A percentile compares a stretch with the other conserved stretches of the same genome.
phyloP scores from a whole-genome alignment of 2,329 filamentous ascomycete genomes.

The Taxawa tesnikishii region DNA sequence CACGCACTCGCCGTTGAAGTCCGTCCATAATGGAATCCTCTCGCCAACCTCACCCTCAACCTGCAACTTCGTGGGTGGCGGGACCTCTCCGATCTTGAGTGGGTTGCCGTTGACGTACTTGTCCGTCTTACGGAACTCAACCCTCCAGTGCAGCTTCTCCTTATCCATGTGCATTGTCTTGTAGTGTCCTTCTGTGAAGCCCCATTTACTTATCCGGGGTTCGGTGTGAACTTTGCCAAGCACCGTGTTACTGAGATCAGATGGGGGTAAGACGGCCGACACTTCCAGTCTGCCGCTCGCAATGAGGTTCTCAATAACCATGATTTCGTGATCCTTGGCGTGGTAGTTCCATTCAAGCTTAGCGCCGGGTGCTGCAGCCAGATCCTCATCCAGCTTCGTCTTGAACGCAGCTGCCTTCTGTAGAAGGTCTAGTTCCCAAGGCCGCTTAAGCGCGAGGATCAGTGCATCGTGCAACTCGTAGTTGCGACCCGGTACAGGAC shows the following conservation, averaged over 20 bases:
- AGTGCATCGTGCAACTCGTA: constrained; percentile 53
- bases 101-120: constrained; percentile 29
- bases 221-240: constrained; percentile 43
- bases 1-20: constrained; percentile 51
- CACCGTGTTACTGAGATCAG: too few species aligned
- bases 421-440: constrained; percentile 39
- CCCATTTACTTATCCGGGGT: constrained; percentile 43
- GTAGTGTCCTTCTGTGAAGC: constrained; percentile 60
- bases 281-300: constrained; percentile 45
- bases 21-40: constrained; percentile 57
- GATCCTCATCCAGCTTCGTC: constrained; percentile 43
- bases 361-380: constrained; percentile 23
- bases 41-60: constrained; percentile 24
- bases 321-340: constrained; percentile 51
- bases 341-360: constrained; percentile 38
- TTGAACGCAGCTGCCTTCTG: constrained; percentile 50
- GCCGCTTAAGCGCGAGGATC: constrained; percentile 44
- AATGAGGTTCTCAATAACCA: constrained; percentile 56
- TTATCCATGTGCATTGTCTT: constrained; percentile 57
- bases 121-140: constrained; percentile 47
- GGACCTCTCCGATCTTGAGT: constrained; percentile 3
- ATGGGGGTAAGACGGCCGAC: constrained; percentile 42
- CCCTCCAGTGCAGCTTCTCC: constrained; percentile 50
- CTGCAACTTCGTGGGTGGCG: constrained; percentile 17
- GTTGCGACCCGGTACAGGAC: constrained; percentile 45